Base-by-base conservation (phyloP, 2,329 filamentous ascomycete species). In the Penicillium rolfsii region DNA sequence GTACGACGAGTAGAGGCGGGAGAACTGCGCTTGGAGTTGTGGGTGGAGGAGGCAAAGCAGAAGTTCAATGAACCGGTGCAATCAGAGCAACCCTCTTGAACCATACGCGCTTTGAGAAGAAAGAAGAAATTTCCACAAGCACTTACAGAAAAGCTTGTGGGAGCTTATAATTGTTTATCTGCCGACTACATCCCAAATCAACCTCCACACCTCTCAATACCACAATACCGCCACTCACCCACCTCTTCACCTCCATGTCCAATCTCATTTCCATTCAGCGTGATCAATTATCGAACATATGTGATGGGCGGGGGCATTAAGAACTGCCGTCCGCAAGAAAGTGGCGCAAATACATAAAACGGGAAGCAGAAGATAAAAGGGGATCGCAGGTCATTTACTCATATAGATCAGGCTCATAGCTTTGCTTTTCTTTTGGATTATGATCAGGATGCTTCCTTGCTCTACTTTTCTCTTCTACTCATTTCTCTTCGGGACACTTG, bases 1-100 rank as follows among this genome's bases (percentile, higher is more conserved):
- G 80, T 91, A 48, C 81, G 89, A 64, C 81, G 83, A 35, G 83
- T 91, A 19, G 84, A 88, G 66, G 84, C 86, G 2, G 88, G 87
- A 4, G 86, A 88, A 60, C 84, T 91, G 72, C 78, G 84, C 26
- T 82, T 91, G 69, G 88, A 91, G 72, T 81, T 87, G 59, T 91
- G 87, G 88, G 83, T 90, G 58, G 89, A 91, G 74, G 87, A 90
- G 70, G 84, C 83, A 59, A 81, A 79, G 63, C 80, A 81, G 57
- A 87, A 87, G 70, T 80, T 81, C 63, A 75, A 75, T 62, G 76
- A 80, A 67, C 74, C 74, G 61, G 70, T 75, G 67, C 71, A 76
- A 48, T 73, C 75, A 55, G 74, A 76, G 63, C 70, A 75, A 63
- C 71, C 74, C 43, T 66, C 71, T 65, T 76, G 70, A 76, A 71